A percentile compares a stretch with the other conserved stretches of the same genome.
These are phyloP conservation scores for Chytriomyces sp. DNA, from an alignment of 192 early-diverging fungal species.

Conservation along the genomic window DNA sequence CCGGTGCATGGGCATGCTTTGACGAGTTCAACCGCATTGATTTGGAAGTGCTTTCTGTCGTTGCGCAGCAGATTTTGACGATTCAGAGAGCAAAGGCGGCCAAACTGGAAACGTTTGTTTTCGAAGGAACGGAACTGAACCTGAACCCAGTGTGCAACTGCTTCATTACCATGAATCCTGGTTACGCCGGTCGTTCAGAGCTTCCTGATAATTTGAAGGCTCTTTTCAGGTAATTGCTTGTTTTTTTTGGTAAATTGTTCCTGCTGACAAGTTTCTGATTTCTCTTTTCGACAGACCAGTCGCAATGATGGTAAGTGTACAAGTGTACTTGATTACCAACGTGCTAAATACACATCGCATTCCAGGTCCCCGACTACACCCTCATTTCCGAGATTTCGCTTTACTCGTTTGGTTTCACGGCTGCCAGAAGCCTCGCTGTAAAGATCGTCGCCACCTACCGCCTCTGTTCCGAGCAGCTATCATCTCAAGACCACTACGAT, in stretches of 20 bases:
- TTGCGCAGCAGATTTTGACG: slow-evolving; percentile 67
- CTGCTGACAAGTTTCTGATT: background rate
- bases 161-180: slow-evolving; percentile 73
- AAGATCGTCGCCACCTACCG: slow-evolving; percentile 68
- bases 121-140: slow-evolving; percentile 64
- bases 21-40: slow-evolving; percentile 70
- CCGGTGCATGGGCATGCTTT: slow-evolving; percentile 70
- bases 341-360: background rate
- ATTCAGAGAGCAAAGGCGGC: slow-evolving; percentile 67
- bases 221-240: slow-evolving; percentile 53
- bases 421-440: slow-evolving; percentile 57
- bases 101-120: slow-evolving; percentile 59
- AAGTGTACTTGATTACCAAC: slow-evolving; percentile 10
- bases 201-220: slow-evolving; percentile 69
- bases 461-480: slow-evolving; percentile 66
- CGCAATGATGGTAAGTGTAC: slow-evolving; percentile 56
- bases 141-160: slow-evolving; percentile 59
- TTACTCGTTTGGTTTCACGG: slow-evolving; percentile 67
- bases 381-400: slow-evolving; percentile 68
- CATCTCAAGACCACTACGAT: slow-evolving; percentile 68
- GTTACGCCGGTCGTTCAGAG: slow-evolving; percentile 65
- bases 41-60: slow-evolving; percentile 66
- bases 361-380: slow-evolving; percentile 65
- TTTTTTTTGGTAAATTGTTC: slow-evolving; percentile 23
- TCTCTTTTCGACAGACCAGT: slow-evolving; percentile 45